phyloP scores from a whole-genome alignment of 352 stramenopile species.

The Pythium rhizo-oryzae region DNA sequence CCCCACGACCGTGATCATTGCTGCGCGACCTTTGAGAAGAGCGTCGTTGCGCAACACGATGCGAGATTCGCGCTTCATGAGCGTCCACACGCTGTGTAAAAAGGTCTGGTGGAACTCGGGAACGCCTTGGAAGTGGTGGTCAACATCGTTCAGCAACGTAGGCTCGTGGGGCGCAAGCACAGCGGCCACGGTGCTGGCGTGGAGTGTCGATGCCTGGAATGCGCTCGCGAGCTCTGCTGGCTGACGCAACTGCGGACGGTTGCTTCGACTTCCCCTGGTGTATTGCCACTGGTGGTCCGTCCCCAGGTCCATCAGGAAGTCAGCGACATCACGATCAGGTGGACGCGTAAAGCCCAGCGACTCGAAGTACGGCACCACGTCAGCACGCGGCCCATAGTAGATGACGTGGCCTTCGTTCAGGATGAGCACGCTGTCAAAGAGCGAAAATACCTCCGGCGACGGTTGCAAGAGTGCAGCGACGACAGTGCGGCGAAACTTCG shows the following conservation, averaged over 20 bases:
- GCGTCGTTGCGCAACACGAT: conserved; percentile 47
- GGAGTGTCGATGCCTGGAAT: conserved; percentile 28
- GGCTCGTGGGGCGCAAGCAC: conserved; percentile 88
- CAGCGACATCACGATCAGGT: conserved; percentile 30
- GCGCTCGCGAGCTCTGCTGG: conserved; percentile 27
- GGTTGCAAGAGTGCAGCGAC: conserved; percentile 41
- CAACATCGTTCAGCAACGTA: conserved; percentile 73
- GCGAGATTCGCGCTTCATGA: conserved; percentile 40
- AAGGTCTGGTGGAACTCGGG: conserved; percentile 24
- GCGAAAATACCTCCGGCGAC: conserved; percentile 30
- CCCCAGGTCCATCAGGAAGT: conserved; percentile 33
- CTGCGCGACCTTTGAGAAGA: conserved; percentile 30
- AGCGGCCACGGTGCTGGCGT: conserved; percentile 52
- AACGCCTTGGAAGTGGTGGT: conserved; percentile 14
- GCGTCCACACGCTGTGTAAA: conserved; percentile 10
- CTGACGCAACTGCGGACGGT: background rate
- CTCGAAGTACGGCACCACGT: conserved; percentile 41
- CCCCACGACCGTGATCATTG: conserved; percentile 35
- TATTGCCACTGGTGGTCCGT: conserved; percentile 30
- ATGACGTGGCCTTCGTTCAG: conserved; percentile 50
- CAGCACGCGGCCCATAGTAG: conserved; percentile 42
- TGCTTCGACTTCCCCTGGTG: background rate
- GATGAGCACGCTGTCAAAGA: conserved; percentile 47
- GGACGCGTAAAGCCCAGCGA: conserved; percentile 32
- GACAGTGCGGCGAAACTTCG: conserved; percentile 39